Evolutionary conservation across 2,329 filamentous ascomycete genomes (phyloP).

Genomic region (Cordyceps cicadae): DNA sequence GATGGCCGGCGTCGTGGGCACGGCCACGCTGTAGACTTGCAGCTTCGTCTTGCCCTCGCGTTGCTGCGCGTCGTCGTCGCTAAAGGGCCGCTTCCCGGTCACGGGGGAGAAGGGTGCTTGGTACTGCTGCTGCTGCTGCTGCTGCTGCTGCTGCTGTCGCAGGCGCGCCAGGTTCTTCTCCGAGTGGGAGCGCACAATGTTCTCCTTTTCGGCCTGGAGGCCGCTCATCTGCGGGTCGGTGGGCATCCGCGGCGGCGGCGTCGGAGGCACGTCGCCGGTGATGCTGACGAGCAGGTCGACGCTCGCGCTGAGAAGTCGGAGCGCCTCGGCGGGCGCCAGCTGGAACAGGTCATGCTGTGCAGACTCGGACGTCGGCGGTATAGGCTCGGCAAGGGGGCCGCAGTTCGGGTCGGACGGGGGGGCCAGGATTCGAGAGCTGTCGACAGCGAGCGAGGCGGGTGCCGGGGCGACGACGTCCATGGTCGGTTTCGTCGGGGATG

Average conservation of each 20-base stretch:
- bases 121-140: not conserved
- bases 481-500: not conserved
- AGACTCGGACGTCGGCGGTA: slow-evolving; percentile 12
- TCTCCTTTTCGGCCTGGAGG: slow-evolving; percentile 55
- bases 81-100: slow-evolving; percentile 8
- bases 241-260: slow-evolving; percentile 58
- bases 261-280: slow-evolving; percentile 72
- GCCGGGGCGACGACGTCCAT: slow-evolving; percentile 2
- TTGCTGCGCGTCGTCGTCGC: not conserved
- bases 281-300: slow-evolving; percentile 63
- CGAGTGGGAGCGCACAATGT: slow-evolving; percentile 50
- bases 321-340: slow-evolving; percentile 62
- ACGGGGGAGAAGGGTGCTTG: not conserved
- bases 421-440: slow-evolving; percentile 14
- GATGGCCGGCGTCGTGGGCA: slow-evolving; percentile 20
- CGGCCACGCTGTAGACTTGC: slow-evolving; percentile 21
- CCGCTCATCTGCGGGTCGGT: slow-evolving; percentile 58
- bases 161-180: slow-evolving; percentile 43
- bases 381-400: slow-evolving; percentile 14
- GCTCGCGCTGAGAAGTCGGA: slow-evolving; percentile 68
- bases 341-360: slow-evolving; percentile 59
- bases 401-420: slow-evolving; percentile 31
- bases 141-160: slow-evolving; percentile 20
- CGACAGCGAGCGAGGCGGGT: not conserved
- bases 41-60: slow-evolving; percentile 15